Evolutionary conservation across 345 rosid species (phyloP), one percentile per base, ranked within the genome.

Genomic region (Hevea brasiliensis): DNA sequence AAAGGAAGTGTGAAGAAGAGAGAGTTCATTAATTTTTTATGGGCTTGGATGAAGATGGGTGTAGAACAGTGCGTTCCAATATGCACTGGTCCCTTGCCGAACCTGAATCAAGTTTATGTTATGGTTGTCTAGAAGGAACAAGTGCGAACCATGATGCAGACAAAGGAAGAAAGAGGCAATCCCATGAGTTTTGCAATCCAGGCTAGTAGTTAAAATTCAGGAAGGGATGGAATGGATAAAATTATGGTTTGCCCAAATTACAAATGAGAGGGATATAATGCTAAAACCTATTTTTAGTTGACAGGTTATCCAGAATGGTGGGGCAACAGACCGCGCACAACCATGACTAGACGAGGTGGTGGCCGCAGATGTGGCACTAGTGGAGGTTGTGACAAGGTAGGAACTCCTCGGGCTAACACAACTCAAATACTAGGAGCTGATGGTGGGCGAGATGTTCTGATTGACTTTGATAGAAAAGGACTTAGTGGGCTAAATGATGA

Each of bases 21-120:
- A n/a, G n/a, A n/a, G n/a, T n/a, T n/a, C n/a, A n/a, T n/a, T n/a
- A n/a, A n/a, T n/a, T n/a, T n/a, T n/a, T n/a, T n/a, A n/a, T n/a
- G 68, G 68, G 68, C 3, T 24, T 65, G 13, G 51, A 65, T 44
- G 68, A 65, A 15, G 24, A 14, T 20, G 51, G 51, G 17, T 47
- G 13, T 1, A 4, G 51, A 47, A 47, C 15, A 4, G 51, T 47
- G 3, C 15, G 50, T 11, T 65, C 66, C 0, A 62, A 62, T 62
- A 62, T 62, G 66, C 8, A 62, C 66, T 3, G 42, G 9, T 1
- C 44, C 66, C 6, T 8, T 62, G 18, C 66, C 66, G 3, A 32
- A 62, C 8, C 3, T 62, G 18, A 62, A 62, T 37, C 40, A 7
- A 1, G 42, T n/a, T 17, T 35, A 62, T 62, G 66, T n/a, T 27